Conservation (phyloP, 768 basidiomycete genomes). For the Boletus insuetus region DNA sequence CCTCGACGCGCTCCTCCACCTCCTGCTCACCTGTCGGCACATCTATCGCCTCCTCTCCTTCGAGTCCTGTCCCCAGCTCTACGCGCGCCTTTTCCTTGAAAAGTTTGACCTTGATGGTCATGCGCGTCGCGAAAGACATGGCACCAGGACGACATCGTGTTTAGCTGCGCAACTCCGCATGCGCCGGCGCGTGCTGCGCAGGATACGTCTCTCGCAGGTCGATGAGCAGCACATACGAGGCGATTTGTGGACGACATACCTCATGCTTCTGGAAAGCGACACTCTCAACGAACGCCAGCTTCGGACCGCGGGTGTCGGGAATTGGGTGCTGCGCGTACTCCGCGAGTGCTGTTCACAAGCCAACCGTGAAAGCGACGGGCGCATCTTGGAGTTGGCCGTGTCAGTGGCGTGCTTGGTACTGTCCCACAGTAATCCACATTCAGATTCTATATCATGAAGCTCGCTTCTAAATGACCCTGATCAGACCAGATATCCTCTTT, state of each 20-base stretch:
- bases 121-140: conserved; percentile 23
- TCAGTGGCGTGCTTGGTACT: conserved; percentile 35
- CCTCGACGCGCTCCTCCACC: conserved; percentile 40
- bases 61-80: conserved; percentile 48
- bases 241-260: conserved; percentile 56
- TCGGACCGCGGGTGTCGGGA: conserved; percentile 36
- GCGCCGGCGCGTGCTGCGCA: conserved; percentile 47
- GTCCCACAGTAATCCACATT: conserved; percentile 35
- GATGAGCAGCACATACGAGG: conserved; percentile 30
- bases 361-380: conserved; percentile 7
- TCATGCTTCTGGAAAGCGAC: conserved; percentile 61
- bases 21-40: conserved; percentile 45
- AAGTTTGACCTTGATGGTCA: conserved; percentile 45
- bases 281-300: conserved; percentile 48
- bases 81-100: conserved; percentile 50
- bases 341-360: conserved; percentile 12
- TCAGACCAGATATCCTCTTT: conserved; percentile 40
- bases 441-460: conserved; percentile 22
- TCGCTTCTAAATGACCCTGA: conserved; percentile 25
- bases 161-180: conserved; percentile 48
- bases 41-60: conserved; percentile 44
- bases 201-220: conserved; percentile 38
- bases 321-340: conserved; percentile 26
- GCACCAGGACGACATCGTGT: conserved; percentile 36
- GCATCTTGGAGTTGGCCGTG: conserved; percentile 25